These are phyloP conservation scores for Trichoderma erinaceum DNA, from an alignment of 495 filamentous ascomycete species.

Conservation along the genomic window DNA sequence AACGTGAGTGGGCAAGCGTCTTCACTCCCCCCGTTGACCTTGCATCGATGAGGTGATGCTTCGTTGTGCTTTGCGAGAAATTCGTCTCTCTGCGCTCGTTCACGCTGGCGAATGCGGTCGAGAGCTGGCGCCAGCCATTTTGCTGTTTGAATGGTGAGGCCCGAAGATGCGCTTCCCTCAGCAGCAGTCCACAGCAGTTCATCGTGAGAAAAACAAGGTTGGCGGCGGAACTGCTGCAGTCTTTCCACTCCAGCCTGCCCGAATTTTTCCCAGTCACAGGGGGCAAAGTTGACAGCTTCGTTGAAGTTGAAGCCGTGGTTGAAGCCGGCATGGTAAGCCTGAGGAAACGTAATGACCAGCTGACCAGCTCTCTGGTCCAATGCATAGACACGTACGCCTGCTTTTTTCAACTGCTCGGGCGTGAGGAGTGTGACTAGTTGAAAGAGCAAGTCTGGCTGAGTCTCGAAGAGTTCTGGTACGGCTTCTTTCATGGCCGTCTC, in stretches of 20 bases:
- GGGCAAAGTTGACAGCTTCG: constrained; percentile 97
- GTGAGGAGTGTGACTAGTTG: constrained; percentile 92
- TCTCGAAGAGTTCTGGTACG: constrained; percentile 93
- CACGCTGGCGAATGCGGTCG: constrained; percentile 65
- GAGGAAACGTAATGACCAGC: constrained; percentile 91
- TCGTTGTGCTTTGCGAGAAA: constrained; percentile 63
- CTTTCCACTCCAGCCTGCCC: constrained; percentile 82
- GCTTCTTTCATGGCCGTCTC: constrained; percentile 92
- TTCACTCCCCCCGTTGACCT: constrained; percentile 33
- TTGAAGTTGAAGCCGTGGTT: constrained; percentile 99
- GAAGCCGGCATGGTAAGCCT: constrained; percentile 88
- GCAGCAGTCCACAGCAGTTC: constrained; percentile 86
- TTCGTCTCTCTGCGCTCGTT: constrained; percentile 57
- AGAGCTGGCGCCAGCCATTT: constrained; percentile 91
- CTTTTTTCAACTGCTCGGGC: constrained; percentile 90
- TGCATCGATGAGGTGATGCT: constrained; percentile 37
- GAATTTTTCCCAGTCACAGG: constrained; percentile 92
- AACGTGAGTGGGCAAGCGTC: constrained; percentile 38
- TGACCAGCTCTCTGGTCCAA: constrained; percentile 93
- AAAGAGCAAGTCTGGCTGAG: constrained; percentile 93
- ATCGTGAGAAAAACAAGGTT: constrained; percentile 96
- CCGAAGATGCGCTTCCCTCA: constrained; percentile 56
- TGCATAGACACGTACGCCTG: constrained; percentile 86
- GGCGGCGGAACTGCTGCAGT: constrained; percentile 79
- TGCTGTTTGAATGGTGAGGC: constrained; percentile 83